Evolutionary conservation across 176 grass and related monocot species (phyloP).

Genomic region (Aegilops sharonensis): DNA sequence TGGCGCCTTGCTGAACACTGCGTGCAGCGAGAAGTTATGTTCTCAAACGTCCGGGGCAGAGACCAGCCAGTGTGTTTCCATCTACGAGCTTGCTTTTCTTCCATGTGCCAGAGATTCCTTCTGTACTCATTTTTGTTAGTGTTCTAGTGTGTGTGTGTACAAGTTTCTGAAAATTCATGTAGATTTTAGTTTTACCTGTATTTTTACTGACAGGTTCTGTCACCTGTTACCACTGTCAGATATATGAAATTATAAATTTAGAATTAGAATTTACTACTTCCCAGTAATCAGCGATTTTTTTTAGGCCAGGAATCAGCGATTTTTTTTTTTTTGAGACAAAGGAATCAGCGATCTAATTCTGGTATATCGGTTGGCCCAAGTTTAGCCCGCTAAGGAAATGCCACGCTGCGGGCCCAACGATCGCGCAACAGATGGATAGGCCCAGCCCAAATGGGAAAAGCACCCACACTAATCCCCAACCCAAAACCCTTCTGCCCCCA

Average conservation of each 20-base stretch:
- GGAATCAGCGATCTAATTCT: neutral
- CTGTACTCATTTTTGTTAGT: neutral
- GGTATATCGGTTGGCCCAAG: neutral
- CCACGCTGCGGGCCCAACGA: neutral
- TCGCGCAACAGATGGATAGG: neutral
- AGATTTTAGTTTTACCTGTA: neutral
- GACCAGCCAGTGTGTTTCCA: neutral
- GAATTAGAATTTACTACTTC: too few relatives aligned
- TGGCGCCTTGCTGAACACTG: neutral
- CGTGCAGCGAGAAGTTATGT: neutral
- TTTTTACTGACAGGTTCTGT: neutral
- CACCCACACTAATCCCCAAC: neutral
- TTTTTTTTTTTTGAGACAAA: too few relatives aligned
- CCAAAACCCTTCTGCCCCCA: conserved; percentile 11
- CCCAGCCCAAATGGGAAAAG: neutral
- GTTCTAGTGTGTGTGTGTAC: neutral
- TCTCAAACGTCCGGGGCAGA: neutral
- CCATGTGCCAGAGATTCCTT: neutral
- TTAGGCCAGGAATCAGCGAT: too few relatives aligned
- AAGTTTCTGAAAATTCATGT: neutral
- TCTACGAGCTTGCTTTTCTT: neutral
- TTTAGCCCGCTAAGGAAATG: neutral
- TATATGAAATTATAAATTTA: neutral
- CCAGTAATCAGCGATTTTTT: too few relatives aligned
- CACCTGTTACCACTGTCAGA: neutral